Evolutionary conservation across 306 rosid species (phyloP), one percentile per base, ranked within the genome.

Genomic region (Mimosa pudica): DNA sequence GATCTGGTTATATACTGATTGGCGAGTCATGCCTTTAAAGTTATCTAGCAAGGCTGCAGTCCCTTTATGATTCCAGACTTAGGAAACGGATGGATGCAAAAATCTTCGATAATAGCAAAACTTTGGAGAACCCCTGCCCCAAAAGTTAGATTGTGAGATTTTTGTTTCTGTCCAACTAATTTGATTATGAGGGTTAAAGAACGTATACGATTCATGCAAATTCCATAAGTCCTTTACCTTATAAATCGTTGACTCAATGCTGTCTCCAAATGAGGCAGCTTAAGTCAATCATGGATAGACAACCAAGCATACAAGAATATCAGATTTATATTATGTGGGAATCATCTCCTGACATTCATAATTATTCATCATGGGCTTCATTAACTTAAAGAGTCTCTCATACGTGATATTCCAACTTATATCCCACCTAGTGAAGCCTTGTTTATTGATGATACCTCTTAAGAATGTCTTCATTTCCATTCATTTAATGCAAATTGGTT

Each of bases 391-490:
- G 16, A 14, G 16, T 36, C 11, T 38, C 2, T 0, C 45, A 36
- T 38, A 48, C 74, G 42, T 71, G 42, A 54, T 54, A 49, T 48
- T 71, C 60, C 58, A 67, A 10, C 61, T 49, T 33, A 17, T 61
- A 48, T 45, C 9, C 72, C 62, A 48, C 5, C 42, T 38, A 38
- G 42, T 38, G 42, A 5, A 38, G 42, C 5, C 42, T 38, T 38
- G 42, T 38, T 68, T 64, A 9, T 74, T 60, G 47, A 74, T 71
- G 79, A 67, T 71, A 14, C 62, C 35, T 72, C 70, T 77, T 49
- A 44, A 6, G 5, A 7, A 42, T 74, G 30, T 54, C 66, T 38
- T 61, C 60, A 41, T 63, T 73, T 60, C 64, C 65, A 70, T 52
- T 24, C 8, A 32, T 13, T 45, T 61, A 67, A 9, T 73, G 38